phyloP scores from a whole-genome alignment of 129 eudicot genomes.

The Erigeron canadensis region DNA sequence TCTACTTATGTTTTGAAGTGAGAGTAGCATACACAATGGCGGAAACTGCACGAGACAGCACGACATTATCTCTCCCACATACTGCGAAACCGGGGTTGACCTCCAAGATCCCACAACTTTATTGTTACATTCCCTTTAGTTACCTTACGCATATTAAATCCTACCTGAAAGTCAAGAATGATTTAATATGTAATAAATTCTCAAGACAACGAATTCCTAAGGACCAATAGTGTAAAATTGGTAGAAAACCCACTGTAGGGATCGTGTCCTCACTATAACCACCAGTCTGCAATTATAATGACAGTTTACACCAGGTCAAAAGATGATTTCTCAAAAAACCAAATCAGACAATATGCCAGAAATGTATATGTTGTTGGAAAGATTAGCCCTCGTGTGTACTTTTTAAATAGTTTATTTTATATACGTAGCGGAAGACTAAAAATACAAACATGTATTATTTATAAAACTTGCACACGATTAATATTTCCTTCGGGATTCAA shows the following conservation, averaged over 20 bases:
- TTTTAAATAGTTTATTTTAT: too few species aligned
- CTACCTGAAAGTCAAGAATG: constrained; percentile 54
- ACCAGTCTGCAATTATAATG: constrained; percentile 54
- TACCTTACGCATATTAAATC: constrained; percentile 95
- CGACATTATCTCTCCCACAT: constrained; percentile 99
- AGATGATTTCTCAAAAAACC: neutral
- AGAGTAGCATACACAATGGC: constrained; percentile 84
- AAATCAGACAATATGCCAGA: neutral
- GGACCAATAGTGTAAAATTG: neutral
- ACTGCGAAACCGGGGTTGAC: constrained; percentile 98
- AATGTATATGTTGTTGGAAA: constrained; percentile 15
- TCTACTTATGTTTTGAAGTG: neutral
- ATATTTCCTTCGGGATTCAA: too few species aligned
- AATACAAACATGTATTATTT: too few species aligned
- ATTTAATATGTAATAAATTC: neutral
- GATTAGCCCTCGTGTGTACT: too few species aligned
- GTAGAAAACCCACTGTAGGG: constrained; percentile 68
- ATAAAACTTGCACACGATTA: too few species aligned
- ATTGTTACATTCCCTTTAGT: constrained; percentile 97
- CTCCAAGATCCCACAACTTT: constrained; percentile 99
- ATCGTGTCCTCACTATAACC: constrained; percentile 98
- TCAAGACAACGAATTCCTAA: neutral
- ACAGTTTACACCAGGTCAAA: constrained; percentile 13
- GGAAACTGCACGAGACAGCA: constrained; percentile 97
- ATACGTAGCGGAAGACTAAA: too few species aligned